Conservation (phyloP, 805 yeast species). For the Sugiyamaella valdiviana region DNA sequence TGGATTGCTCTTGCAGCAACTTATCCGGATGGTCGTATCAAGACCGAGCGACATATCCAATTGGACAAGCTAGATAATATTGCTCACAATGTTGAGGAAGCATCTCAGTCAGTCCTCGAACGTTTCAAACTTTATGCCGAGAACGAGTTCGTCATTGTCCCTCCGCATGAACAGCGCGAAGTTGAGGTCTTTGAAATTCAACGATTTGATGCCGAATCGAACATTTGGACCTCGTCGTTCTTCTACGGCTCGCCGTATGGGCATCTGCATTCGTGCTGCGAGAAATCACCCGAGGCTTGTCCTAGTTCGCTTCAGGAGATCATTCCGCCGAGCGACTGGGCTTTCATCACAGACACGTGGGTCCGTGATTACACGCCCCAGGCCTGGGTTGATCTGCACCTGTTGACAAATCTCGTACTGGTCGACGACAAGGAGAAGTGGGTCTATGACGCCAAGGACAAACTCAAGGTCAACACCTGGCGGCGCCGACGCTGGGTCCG, state of each 20-base stretch:
- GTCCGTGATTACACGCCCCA: conserved; percentile 53
- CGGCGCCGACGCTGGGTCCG: conserved; percentile 26
- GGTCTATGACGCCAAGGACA: conserved; percentile 62
- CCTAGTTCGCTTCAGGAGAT: conserved; percentile 11
- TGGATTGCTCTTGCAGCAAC: conserved; percentile 41
- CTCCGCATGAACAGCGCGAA: conserved; percentile 42
- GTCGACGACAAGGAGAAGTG: conserved; percentile 75
- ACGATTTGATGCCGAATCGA: conserved; percentile 5
- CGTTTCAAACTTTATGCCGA: conserved; percentile 26
- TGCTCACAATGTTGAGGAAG: background rate
- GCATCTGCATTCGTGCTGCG: background rate
- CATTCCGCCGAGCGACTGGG: conserved; percentile 23
- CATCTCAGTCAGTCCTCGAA: background rate
- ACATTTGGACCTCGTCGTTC: conserved; percentile 27
- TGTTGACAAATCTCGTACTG: conserved; percentile 46
- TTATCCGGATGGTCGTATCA: conserved; percentile 10
- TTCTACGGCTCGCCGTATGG: conserved; percentile 12
- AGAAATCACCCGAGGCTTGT: background rate
- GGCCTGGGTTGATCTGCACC: conserved; percentile 48
- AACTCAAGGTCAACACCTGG: conserved; percentile 12
- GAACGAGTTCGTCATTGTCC: conserved; percentile 35
- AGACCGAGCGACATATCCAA: background rate
- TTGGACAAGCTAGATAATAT: conserved; percentile 1
- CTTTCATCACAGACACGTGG: conserved; percentile 41
- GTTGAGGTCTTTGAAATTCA: conserved; percentile 48